A percentile compares a stretch with the other conserved stretches of the same genome.
Conservation (phyloP, 345 rosid species). For the Acer negundo region DNA sequence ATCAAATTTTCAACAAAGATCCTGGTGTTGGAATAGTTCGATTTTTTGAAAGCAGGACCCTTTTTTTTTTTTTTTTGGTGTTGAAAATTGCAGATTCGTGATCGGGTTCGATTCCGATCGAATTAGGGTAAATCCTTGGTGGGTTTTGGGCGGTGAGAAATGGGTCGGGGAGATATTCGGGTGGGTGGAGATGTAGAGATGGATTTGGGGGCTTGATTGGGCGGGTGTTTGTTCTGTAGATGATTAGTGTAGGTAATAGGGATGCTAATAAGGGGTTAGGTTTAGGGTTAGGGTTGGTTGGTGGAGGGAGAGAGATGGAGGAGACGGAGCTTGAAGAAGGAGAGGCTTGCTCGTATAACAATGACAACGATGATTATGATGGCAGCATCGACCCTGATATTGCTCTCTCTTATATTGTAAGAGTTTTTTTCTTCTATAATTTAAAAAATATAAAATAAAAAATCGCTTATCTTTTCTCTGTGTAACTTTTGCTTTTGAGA, state of each 20-base stretch:
- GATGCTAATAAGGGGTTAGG: slow-evolving; percentile 54
- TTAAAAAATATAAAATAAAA: background rate
- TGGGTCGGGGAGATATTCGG: slow-evolving; percentile 19
- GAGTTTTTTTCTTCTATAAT: slow-evolving; percentile 19
- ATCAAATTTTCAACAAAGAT: slow-evolving; percentile 9
- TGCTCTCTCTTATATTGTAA: slow-evolving; percentile 83
- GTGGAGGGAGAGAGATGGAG: slow-evolving; percentile 39
- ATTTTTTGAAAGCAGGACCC: slow-evolving; percentile 11
- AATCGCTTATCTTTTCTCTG: background rate
- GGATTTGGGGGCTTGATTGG: slow-evolving; percentile 26
- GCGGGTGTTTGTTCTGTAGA: slow-evolving; percentile 23
- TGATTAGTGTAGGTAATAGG: slow-evolving; percentile 53
- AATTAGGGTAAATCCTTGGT: slow-evolving; percentile 30
- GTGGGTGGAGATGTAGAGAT: slow-evolving; percentile 24
- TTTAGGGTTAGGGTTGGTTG: slow-evolving; percentile 46
- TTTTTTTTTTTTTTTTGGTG: background rate
- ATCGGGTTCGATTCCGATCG: slow-evolving; percentile 39
- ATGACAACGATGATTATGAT: slow-evolving; percentile 47
- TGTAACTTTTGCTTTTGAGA: background rate
- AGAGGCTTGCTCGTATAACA: slow-evolving; percentile 66
- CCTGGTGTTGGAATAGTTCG: background rate
- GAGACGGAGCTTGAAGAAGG: slow-evolving; percentile 80
- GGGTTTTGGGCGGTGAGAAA: slow-evolving; percentile 35
- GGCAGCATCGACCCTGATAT: slow-evolving; percentile 66
- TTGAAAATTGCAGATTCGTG: slow-evolving; percentile 30